Evolutionary conservation across 306 rosid genomes (phyloP).

Genomic region (Acacia crassicarpa): DNA sequence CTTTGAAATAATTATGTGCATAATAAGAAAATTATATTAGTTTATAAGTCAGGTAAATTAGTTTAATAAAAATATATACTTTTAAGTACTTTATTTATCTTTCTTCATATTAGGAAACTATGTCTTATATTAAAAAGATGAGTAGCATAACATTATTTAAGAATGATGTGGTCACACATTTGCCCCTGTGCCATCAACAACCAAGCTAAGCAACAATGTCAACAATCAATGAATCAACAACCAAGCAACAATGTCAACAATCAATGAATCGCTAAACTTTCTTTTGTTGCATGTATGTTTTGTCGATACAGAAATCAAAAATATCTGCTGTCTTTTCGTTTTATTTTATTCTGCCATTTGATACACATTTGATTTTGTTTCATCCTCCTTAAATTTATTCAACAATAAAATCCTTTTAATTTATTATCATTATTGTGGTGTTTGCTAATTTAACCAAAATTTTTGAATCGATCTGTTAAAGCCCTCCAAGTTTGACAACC

Average conservation of each 20-base stretch:
- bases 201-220: too few species aligned
- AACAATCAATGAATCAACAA: neutral
- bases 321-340: neutral
- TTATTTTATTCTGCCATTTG: neutral
- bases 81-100: too few species aligned
- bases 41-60: too few species aligned
- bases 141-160: too few species aligned
- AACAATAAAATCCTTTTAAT: too few species aligned
- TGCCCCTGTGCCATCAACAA: neutral
- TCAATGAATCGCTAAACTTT: neutral
- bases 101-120: too few species aligned
- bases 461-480: neutral
- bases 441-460: neutral
- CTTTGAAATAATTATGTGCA: too few species aligned
- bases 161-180: too few species aligned
- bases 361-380: too few species aligned
- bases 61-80: too few species aligned
- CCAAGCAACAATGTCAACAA: neutral
- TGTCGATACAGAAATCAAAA: neutral
- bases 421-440: neutral
- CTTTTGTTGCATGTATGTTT: neutral
- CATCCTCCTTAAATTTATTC: neutral
- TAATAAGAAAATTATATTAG: too few species aligned
- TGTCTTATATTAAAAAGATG: too few species aligned
- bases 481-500: neutral